Evolutionary conservation across 345 rosid species (phyloP).

Genomic region (Brassica juncea): DNA sequence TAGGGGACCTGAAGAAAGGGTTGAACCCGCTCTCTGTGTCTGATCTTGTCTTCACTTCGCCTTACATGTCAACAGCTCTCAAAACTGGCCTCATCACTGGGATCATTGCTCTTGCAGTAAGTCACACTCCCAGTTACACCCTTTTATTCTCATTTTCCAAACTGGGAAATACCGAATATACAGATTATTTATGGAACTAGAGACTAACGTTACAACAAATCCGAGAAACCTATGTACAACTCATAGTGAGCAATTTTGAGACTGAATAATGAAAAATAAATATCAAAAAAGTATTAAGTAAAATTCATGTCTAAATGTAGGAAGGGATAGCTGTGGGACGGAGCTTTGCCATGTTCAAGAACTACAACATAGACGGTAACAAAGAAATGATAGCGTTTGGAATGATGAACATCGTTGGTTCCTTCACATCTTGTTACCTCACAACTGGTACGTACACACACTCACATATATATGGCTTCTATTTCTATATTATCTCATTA

Average conservation of each 20-base stretch:
- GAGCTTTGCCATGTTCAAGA: constrained; percentile 87
- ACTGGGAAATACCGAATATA: not conserved
- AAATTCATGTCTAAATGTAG: constrained; percentile 41
- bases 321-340: constrained; percentile 98
- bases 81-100: constrained; percentile 88
- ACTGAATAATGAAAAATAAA: not conserved
- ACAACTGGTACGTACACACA: constrained; percentile 56
- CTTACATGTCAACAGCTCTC: constrained; percentile 57
- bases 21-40: constrained; percentile 70
- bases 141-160: not conserved
- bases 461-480: constrained; percentile 8
- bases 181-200: not conserved
- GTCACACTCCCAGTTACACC: not conserved
- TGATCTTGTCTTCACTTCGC: constrained; percentile 70
- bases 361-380: constrained; percentile 92
- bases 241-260: not conserved
- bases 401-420: constrained; percentile 88
- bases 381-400: constrained; percentile 98
- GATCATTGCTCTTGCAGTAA: constrained; percentile 84
- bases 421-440: constrained; percentile 89
- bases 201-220: too few species aligned
- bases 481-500: constrained; percentile 8
- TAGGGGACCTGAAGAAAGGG: constrained; percentile 81
- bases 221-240: not conserved
- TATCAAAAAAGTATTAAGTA: not conserved